phyloP scores from a whole-genome alignment of 1,139 yeast genomes.

The Taphrina confusa region DNA sequence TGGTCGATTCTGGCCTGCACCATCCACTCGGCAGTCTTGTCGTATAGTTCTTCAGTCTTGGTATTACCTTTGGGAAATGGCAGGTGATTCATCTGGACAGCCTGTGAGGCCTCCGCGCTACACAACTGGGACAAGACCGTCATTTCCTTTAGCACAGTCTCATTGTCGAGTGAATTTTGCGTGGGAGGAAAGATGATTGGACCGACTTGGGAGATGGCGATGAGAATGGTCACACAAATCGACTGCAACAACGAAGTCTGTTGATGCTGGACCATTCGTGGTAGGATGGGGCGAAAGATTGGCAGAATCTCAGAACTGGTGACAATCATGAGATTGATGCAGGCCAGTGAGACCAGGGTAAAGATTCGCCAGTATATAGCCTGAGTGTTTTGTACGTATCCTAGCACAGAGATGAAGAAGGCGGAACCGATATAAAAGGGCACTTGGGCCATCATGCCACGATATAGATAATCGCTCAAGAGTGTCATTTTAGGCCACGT shows the following conservation, averaged over 20 bases:
- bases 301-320: slow-evolving; percentile 40
- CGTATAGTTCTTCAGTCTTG: slow-evolving; percentile 5
- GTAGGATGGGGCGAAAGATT: slow-evolving; percentile 3
- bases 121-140: slow-evolving; percentile 5
- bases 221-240: slow-evolving; percentile 32
- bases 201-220: slow-evolving; percentile 38
- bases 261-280: slow-evolving; percentile 35
- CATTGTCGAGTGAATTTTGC: not conserved
- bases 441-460: slow-evolving; percentile 38
- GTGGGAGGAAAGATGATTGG: slow-evolving; percentile 35
- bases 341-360: slow-evolving; percentile 39
- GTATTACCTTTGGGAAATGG: slow-evolving; percentile 15
- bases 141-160: slow-evolving; percentile 2
- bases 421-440: slow-evolving; percentile 41
- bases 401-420: slow-evolving; percentile 40
- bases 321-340: slow-evolving; percentile 41
- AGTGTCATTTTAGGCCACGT: slow-evolving; percentile 37
- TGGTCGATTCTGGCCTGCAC: slow-evolving; percentile 18
- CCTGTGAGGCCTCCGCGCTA: slow-evolving; percentile 13
- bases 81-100: slow-evolving; percentile 16
- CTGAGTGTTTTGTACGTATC: slow-evolving; percentile 41
- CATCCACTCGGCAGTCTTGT: slow-evolving; percentile 28
- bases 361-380: slow-evolving; percentile 43
- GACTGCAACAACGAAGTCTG: slow-evolving; percentile 36
- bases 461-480: slow-evolving; percentile 29